A percentile compares a stretch with the other conserved stretches of the same genome.
These are phyloP conservation scores for Cucurbita ficifolia DNA, from an alignment of 306 rosid species.

Conservation along the genomic window DNA sequence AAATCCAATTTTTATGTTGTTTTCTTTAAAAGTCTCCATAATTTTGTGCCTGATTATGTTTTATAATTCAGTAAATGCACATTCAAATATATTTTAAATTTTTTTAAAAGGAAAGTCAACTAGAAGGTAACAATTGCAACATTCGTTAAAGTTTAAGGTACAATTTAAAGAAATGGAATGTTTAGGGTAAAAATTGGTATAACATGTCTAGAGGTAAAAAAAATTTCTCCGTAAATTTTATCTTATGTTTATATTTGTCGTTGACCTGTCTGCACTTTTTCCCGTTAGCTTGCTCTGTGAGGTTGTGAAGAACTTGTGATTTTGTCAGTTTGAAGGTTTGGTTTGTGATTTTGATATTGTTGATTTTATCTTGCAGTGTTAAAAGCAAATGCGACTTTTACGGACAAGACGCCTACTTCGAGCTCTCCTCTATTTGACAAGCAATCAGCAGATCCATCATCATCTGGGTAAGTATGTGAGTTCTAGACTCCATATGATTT, in stretches of 20 bases:
- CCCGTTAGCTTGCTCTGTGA: conserved; percentile 2
- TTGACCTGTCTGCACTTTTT: not conserved
- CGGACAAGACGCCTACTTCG: conserved; percentile 53
- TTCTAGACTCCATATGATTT: not conserved
- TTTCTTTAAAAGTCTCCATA: not conserved
- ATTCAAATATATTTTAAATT: no score
- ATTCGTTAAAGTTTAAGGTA: not conserved
- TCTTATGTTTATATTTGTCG: not conserved
- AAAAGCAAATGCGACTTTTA: conserved; percentile 53
- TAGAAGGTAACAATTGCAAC: not conserved
- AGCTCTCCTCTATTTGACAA: conserved; percentile 53
- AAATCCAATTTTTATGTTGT: no score
- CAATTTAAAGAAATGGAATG: no score
- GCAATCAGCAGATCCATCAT: conserved; percentile 56
- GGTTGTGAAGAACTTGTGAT: not conserved
- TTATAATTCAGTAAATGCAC: not conserved
- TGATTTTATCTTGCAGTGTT: conserved; percentile 39
- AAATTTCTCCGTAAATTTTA: not conserved
- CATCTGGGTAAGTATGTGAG: conserved; percentile 54
- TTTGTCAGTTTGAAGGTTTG: conserved; percentile 1
- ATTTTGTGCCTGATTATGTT: not conserved
- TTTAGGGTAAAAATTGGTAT: not conserved
- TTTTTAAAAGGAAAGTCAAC: not conserved
- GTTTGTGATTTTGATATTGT: conserved; percentile 2
- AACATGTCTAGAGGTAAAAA: not conserved